Base-by-base conservation (phyloP, 2,329 filamentous ascomycete species). In the Salinomyces thailandicus region DNA sequence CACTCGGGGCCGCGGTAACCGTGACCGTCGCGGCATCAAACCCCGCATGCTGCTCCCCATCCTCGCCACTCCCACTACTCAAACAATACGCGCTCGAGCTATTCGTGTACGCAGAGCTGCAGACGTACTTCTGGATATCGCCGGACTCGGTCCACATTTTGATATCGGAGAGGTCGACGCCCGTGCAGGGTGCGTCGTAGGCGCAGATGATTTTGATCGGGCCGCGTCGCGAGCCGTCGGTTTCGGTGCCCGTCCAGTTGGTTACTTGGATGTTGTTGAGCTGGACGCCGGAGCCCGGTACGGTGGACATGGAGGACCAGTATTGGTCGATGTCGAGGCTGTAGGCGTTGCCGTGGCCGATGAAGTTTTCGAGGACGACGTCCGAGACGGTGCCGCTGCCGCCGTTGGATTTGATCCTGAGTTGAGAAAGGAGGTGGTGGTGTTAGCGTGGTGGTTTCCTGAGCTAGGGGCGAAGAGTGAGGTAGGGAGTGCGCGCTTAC, bases 281-380 rank as follows among this genome's bases (percentile, higher is more conserved):
- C 40, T 66, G 53, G 5, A 77, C 69, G 18, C 74, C 73, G 43
- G 64, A 47, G 16, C 73, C 73, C 1, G 52, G 44, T 3, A 59
- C 51, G 0, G 55, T 44, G 24, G 41, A 48, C 61, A 66, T 65
- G 37, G 59, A 60, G 18, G 53, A 51, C 72, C 72, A 76, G 47
- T 68, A 64, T 37, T 69, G 61, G 54, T 77, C 67, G 36, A 76
- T 63, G 51, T 76, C 60, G 16, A 75, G 58, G 8, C 64, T 67
- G 58, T 76, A 77, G 3, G 73, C 72, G 42, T 77, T 78, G 39
- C 61, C 57, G 52, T 73, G 71, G 26, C 74, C 73, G 52, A 73
- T 71, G 54, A 77, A 78, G 58, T 75, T 75, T 47, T 72, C 66
- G 27, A 77, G 39, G 1, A 64, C 48, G 11, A 64, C 58, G 44